Evolutionary conservation across 441 rosid species (phyloP).

Genomic region (Pelargonium myrrhifolium): DNA sequence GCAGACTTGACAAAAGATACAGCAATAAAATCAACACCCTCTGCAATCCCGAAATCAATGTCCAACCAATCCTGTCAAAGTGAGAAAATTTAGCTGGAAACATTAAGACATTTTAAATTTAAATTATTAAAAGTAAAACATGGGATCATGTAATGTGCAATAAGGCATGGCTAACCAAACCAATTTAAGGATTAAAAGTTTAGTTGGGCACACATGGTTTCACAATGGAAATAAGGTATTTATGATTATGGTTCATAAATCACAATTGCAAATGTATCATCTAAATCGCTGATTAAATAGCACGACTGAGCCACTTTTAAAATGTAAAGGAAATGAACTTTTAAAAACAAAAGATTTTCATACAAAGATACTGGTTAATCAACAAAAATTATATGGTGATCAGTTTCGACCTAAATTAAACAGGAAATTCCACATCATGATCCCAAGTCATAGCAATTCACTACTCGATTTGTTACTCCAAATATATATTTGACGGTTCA

Average conservation of each 20-base stretch:
- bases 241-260: too few relatives aligned
- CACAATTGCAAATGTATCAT: too few relatives aligned
- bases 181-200: neutral
- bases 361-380: too few relatives aligned
- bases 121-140: neutral
- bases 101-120: neutral
- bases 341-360: too few relatives aligned
- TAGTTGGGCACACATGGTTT: neutral
- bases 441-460: neutral
- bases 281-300: too few relatives aligned
- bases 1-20: constrained; percentile 98
- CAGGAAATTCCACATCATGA: neutral
- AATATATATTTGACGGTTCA: neutral
- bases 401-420: neutral
- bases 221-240: too few relatives aligned
- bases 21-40: constrained; percentile 94
- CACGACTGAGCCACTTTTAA: too few relatives aligned
- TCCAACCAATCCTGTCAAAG: constrained; percentile 89
- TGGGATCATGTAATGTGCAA: neutral
- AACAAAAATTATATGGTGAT: neutral
- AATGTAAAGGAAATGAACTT: too few relatives aligned
- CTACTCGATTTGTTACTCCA: neutral
- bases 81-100: neutral
- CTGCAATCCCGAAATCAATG: constrained; percentile 92
- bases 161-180: neutral